phyloP scores from a whole-genome alignment of 371 early-diverging fungal genomes.

The Apophysomyces ossiformis region DNA sequence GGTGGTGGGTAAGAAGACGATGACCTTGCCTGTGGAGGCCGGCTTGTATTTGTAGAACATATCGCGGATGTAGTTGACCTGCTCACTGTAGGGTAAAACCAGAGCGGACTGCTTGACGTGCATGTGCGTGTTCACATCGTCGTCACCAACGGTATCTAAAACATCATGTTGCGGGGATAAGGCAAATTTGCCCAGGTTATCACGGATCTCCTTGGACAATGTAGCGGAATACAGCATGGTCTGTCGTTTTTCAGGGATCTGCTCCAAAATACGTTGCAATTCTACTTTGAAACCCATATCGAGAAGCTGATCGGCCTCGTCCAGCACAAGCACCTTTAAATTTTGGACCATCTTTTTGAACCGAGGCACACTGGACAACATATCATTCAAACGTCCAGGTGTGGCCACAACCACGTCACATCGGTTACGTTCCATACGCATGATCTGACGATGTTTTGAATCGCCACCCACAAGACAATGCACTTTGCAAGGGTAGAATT shows the following conservation, averaged over 20 bases:
- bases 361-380: constrained; percentile 68
- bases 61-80: constrained; percentile 66
- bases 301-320: constrained; percentile 98
- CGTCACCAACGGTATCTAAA: constrained; percentile 86
- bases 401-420: constrained; percentile 95
- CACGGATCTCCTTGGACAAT: constrained; percentile 80
- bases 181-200: constrained; percentile 70
- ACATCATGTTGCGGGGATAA: constrained; percentile 72
- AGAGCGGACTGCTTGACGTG: constrained; percentile 80
- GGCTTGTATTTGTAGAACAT: constrained; percentile 63
- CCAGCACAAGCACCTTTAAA: constrained; percentile 85
- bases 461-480: constrained; percentile 93
- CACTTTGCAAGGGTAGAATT: constrained; percentile 70
- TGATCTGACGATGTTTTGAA: constrained; percentile 65
- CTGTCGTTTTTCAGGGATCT: constrained; percentile 87
- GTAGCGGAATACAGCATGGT: constrained; percentile 99
- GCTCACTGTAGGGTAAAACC: constrained; percentile 65
- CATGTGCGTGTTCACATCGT: constrained; percentile 78
- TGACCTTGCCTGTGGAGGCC: constrained; percentile 73
- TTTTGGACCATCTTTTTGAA: constrained; percentile 65
- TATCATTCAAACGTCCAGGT: constrained; percentile 92
- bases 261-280: constrained; percentile 79
- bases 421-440: constrained; percentile 61
- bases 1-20: constrained; percentile 91
- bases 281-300: constrained; percentile 98